Base-by-base conservation (phyloP, 352 stramenopile genomes). In the Phytophthora syringae region DNA sequence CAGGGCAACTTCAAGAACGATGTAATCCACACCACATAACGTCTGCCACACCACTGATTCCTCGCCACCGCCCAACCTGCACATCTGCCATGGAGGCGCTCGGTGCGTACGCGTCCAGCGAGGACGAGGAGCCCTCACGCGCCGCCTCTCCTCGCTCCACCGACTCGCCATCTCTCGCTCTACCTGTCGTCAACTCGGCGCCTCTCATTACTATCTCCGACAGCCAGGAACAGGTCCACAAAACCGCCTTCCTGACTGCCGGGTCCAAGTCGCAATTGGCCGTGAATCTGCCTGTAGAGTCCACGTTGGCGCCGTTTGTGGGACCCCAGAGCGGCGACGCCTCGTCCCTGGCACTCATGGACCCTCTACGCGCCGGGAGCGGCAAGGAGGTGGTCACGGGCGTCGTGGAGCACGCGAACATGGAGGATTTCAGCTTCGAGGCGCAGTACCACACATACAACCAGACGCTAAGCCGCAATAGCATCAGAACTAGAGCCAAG, bases 381-480 rank as follows among this genome's bases (percentile, higher is more conserved):
- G 86, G 83, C 56, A 91, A 89, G 52, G 78, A 93, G 55, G 75
- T 91, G 22, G 83, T 91, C 27, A 95, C 86, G 42, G 86, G 86
- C 24, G 72, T 93, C 30, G 85, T 93, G 25, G 86, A 95, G 60
- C 58, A 66, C n/a, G 67, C 84, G 0, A 68, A 82, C 21, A 77
- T 95, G 54, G 84, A 93, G 34, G 77, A 90, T 54, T 82, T 91
- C 49, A 90, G 77, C 74, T 95, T 95, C 51, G 84, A 93, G 39
- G 71, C 86, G 34, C 83, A 91, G 56, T 95, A 95, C 53, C 83
- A 95, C 68, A 89, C 82, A 58, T 80, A 80, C 66, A 93, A 93
- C 61, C 74, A 89, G 45, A 72, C 58, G 15, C 36, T 69, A 9
- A 64, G 47, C 18, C 65, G 74, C 34, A 75, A 72, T 24, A 52